Evolutionary conservation across 805 yeast genomes (phyloP).

Genomic region (Saturnispora serradocipensis): DNA sequence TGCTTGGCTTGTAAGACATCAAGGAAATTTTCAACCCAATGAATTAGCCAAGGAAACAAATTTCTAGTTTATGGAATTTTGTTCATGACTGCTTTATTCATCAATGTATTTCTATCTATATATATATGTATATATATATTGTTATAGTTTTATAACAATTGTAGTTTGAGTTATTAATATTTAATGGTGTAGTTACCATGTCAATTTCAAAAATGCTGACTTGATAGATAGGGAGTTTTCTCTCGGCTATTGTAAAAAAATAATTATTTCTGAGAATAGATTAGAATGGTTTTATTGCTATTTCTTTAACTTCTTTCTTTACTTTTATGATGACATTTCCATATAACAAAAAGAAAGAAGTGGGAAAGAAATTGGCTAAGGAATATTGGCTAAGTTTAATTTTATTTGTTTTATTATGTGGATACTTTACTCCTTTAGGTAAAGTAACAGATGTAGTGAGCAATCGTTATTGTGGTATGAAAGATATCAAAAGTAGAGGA

Average conservation of each 20-base stretch:
- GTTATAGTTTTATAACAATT: background rate
- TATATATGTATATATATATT: background rate
- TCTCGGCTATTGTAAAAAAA: background rate
- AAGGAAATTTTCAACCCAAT: slow-evolving; percentile 16
- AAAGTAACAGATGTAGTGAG: slow-evolving; percentile 17
- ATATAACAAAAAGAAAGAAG: background rate
- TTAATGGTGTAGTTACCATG: background rate
- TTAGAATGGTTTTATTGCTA: background rate
- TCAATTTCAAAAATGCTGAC: too few species aligned
- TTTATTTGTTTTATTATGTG: background rate
- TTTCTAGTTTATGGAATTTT: background rate
- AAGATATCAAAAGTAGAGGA: background rate
- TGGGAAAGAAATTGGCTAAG: background rate
- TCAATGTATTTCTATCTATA: background rate
- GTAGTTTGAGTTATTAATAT: background rate
- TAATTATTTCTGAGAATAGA: background rate
- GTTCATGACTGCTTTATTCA: background rate
- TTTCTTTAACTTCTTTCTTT: background rate
- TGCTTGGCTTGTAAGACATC: slow-evolving; percentile 26
- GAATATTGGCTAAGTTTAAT: slow-evolving; percentile 1
- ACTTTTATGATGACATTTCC: background rate
- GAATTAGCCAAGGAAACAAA: slow-evolving; percentile 19
- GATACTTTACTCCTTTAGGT: background rate
- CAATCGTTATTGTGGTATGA: background rate
- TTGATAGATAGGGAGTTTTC: background rate